Base-by-base conservation (phyloP, 2,329 filamentous ascomycete species). In the Trichoderma citrinoviride region DNA sequence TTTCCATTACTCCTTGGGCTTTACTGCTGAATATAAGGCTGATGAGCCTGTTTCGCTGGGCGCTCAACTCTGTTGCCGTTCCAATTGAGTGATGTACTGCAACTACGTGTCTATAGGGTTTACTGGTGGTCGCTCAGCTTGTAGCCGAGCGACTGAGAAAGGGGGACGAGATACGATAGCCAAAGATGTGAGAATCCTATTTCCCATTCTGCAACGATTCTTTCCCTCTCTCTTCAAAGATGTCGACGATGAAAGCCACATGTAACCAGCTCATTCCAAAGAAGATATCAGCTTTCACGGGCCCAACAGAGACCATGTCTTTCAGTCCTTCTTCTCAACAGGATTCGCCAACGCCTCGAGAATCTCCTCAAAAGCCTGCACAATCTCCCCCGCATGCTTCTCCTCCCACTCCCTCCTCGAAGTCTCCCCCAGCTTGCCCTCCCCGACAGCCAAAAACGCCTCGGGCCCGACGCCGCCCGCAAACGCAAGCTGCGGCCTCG, bases 361-460 rank as follows among this genome's bases (percentile, higher is more conserved):
- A 8, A 64, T 43, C 62, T 64, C 62, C 62, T 64, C 58, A 25
- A 53, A 58, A 6, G 54, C 47, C 53, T 64, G 52, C 17, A 64
- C 27, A 46, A 64, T 57, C n/a, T 52, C 62, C 5, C 43, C 46
- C 7, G 14, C 7, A 21, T 64, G 33, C 54, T 58, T 55, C 40
- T 55, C 62, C 27, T 64, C 62, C 62, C 62, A 64, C 33, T 64
- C 54, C 46, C 53, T 64, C 47, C 44, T 43, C 21, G 62, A 53
- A 17, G 29, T 46, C 0, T 64, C 62, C 3, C 62, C 62, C 33
- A 64, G 19, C 40, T 64, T 64, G 4, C 62, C 62, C 62, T 64
- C 62, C 1, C 62, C 54, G 10, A 64, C 47, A 21, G 62, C 62
- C 8, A 21, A 14, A 27, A 64, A 64, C 21, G 44, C 19, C 5